Percentiles rank a stretch among this genome's conserved stretches.
Evolutionary conservation across 192 early-diverging fungal species (phyloP).

Genomic region (Phycomyces nitens): DNA sequence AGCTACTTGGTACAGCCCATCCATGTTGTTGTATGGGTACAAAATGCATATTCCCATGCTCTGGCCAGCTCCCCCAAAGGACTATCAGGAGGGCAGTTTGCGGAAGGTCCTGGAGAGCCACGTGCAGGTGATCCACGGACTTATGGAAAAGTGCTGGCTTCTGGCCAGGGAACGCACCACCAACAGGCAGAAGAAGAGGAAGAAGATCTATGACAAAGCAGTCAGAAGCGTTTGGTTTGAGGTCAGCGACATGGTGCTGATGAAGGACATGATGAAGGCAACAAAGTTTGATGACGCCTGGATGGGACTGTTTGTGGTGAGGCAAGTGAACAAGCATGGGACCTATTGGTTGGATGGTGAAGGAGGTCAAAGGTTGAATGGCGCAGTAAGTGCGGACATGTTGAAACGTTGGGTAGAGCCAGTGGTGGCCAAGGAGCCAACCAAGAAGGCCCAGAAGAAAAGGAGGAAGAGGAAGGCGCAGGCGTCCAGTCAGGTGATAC

Average conservation of each 20-base stretch:
- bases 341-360: neutral
- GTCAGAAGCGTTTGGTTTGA: neutral
- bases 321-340: neutral
- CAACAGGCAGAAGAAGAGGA: neutral
- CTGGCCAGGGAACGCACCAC: neutral
- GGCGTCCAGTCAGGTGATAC: too few relatives aligned
- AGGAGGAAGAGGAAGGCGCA: too few relatives aligned
- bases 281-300: conserved; percentile 5
- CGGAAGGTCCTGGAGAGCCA: neutral
- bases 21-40: conserved; percentile 17
- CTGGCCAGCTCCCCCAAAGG: conserved; percentile 1
- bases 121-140: neutral
- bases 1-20: conserved; percentile 6
- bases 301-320: neutral
- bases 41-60: conserved; percentile 1
- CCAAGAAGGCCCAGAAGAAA: too few relatives aligned
- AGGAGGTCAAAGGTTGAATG: neutral
- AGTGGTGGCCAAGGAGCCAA: too few relatives aligned
- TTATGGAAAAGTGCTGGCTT: neutral
- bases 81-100: conserved; percentile 4
- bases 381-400: neutral
- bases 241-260: neutral
- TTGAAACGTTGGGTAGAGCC: neutral
- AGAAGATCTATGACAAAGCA: neutral
- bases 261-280: neutral